Conservation (phyloP, 2,329 filamentous ascomycete genomes). For the Venturia aucupariae region DNA sequence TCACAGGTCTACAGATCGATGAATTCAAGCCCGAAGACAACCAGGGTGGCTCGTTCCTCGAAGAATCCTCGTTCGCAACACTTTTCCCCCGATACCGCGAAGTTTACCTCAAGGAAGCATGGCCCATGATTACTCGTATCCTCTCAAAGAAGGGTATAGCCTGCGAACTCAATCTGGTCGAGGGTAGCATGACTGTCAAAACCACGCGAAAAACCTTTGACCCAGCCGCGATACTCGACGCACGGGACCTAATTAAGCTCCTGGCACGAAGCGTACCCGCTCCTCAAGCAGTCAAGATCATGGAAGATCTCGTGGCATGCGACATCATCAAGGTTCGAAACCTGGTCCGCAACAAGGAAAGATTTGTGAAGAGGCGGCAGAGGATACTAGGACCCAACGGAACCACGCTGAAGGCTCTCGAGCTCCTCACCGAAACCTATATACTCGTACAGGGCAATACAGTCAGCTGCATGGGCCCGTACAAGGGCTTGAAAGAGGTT, state of each 20-base stretch:
- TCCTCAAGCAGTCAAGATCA: constrained; percentile 85
- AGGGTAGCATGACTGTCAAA: constrained; percentile 94
- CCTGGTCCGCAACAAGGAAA: constrained; percentile 84
- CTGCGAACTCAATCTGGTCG: constrained; percentile 86
- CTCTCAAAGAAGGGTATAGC: constrained; percentile 83
- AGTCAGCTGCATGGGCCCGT: constrained; percentile 82
- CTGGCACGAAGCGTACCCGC: constrained; percentile 85
- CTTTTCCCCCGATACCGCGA: constrained; percentile 96
- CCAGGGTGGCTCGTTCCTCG: constrained; percentile 71
- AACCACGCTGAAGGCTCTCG: constrained; percentile 85
- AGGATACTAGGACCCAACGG: constrained; percentile 86
- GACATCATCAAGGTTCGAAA: constrained; percentile 95
- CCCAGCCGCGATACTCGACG: constrained; percentile 85
- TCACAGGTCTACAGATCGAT: constrained; percentile 49
- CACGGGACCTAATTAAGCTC: constrained; percentile 87
- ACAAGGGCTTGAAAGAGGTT: constrained; percentile 88
- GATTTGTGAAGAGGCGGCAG: constrained; percentile 90
- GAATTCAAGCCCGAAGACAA: constrained; percentile 82
- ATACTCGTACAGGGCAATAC: constrained; percentile 96
- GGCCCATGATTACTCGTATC: constrained; percentile 80
- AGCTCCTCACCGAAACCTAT: constrained; percentile 84
- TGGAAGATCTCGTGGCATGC: constrained; percentile 83
- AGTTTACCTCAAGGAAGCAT: constrained; percentile 82
- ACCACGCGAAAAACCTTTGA: constrained; percentile 89
- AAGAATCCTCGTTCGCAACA: constrained; percentile 60